These are phyloP conservation scores for Colletotrichum sp. DNA, from an alignment of 2,329 filamentous ascomycete genomes.

Conservation along the genomic window DNA sequence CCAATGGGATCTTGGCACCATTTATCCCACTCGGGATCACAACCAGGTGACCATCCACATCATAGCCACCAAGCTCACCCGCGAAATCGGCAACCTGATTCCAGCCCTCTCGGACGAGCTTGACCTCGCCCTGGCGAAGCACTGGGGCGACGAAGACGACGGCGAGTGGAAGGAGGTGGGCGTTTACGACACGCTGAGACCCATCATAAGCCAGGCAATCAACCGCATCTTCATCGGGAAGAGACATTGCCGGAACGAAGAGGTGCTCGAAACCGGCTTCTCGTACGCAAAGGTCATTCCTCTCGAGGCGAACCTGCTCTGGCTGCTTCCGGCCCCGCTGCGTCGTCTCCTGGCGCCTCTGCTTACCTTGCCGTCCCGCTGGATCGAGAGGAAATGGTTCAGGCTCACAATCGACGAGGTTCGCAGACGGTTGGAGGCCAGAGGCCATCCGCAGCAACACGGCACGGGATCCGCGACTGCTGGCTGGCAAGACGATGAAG, in stretches of 20 bases:
- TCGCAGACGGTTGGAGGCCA: background rate
- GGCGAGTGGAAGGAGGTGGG: background rate
- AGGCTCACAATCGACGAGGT: background rate
- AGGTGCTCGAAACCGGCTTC: background rate
- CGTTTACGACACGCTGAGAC: background rate
- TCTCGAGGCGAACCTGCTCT: constrained; percentile 1
- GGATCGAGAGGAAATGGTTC: background rate
- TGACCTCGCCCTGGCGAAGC: background rate
- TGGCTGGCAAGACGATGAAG: background rate
- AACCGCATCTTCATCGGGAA: background rate
- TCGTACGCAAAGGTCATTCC: background rate
- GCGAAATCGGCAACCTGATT: background rate
- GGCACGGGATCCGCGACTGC: background rate
- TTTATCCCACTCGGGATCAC: background rate
- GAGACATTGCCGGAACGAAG: background rate
- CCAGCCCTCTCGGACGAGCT: background rate
- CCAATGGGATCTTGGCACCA: background rate
- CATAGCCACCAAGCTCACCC: background rate
- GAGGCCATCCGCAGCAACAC: background rate
- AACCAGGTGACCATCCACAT: background rate
- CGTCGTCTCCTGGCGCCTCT: background rate
- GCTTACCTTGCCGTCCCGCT: background rate
- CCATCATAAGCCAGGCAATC: background rate
- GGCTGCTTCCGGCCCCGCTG: background rate
- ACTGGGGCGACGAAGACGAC: background rate